These are phyloP conservation scores for Tolypocladium inflatum DNA, from an alignment of 2,329 filamentous ascomycete species.

Conservation along the genomic window DNA sequence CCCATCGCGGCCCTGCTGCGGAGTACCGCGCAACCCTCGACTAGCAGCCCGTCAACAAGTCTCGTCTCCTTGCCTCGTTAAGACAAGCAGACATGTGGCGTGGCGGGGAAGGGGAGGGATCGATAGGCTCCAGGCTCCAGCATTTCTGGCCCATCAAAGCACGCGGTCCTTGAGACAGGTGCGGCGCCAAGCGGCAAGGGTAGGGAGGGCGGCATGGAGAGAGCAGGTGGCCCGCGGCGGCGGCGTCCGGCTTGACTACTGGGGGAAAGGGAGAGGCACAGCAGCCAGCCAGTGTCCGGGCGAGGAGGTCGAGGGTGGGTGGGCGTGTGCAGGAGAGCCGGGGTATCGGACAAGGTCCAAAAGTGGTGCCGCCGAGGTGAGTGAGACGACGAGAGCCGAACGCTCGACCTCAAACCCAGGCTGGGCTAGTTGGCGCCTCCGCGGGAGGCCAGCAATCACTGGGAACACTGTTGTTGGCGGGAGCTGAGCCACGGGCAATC, in stretches of 20 bases:
- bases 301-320: not conserved
- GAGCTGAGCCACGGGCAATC: not conserved
- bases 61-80: not conserved
- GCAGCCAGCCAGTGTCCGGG: not conserved
- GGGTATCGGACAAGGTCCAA: not conserved
- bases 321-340: slow-evolving; percentile 3
- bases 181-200: slow-evolving; percentile 1
- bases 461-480: not conserved
- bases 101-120: slow-evolving; percentile 20
- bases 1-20: not conserved
- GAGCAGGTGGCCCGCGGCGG: not conserved
- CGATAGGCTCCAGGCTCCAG: slow-evolving; percentile 13
- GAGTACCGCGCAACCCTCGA: not conserved
- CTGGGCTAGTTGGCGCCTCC: not conserved
- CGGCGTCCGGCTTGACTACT: slow-evolving; percentile 3
- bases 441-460: not conserved
- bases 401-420: not conserved
- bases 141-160: slow-evolving; percentile 3
- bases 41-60: not conserved
- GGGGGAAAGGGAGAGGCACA: not conserved
- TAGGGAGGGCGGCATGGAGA: not conserved
- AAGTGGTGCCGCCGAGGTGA: slow-evolving; percentile 1
- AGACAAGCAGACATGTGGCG: slow-evolving; percentile 6
- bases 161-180: slow-evolving; percentile 1
- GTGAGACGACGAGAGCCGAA: slow-evolving; percentile 6